A percentile compares a stretch with the other conserved stretches of the same genome.
These are phyloP conservation scores for Lactarius sp. DNA, from an alignment of 768 basidiomycete species.

Conservation along the genomic window DNA sequence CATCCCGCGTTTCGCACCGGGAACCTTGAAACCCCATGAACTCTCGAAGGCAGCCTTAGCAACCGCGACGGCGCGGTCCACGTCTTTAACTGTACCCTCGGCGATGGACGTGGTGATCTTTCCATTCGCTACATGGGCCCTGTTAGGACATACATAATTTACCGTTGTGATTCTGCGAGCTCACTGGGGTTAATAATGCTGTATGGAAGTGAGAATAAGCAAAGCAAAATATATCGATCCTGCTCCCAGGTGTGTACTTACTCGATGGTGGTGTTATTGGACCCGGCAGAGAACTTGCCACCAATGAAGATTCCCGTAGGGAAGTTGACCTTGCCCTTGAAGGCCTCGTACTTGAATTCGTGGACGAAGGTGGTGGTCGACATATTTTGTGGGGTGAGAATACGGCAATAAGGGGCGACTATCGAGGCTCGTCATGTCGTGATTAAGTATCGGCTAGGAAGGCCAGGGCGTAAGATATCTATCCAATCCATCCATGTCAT, in stretches of 20 bases:
- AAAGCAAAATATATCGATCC: neutral
- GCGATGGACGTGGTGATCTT: slow-evolving; percentile 53
- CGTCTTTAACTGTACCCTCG: slow-evolving; percentile 61
- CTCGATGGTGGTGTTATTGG: slow-evolving; percentile 61
- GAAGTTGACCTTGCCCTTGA: slow-evolving; percentile 54
- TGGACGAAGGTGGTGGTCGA: slow-evolving; percentile 41
- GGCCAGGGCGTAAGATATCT: neutral
- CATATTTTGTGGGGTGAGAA: slow-evolving; percentile 31
- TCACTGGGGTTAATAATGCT: slow-evolving; percentile 58
- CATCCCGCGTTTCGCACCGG: slow-evolving; percentile 48
- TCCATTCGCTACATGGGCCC: slow-evolving; percentile 39
- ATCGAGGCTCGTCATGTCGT: slow-evolving; percentile 30
- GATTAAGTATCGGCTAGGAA: slow-evolving; percentile 54
- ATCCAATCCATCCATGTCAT: slow-evolving; percentile 4
- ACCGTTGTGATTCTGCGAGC: neutral
- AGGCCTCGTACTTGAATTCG: slow-evolving; percentile 49
- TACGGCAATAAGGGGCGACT: neutral
- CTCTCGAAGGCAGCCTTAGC: slow-evolving; percentile 62
- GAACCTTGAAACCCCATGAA: slow-evolving; percentile 60
- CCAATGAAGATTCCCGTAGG: slow-evolving; percentile 69
- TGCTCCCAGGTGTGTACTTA: slow-evolving; percentile 33
- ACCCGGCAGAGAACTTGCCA: slow-evolving; percentile 58
- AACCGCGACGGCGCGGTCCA: slow-evolving; percentile 68
- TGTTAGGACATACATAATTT: neutral
- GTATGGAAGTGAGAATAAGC: slow-evolving; percentile 10